Evolutionary conservation across 176 grass and related monocot genomes (phyloP), one percentile per base, ranked within the genome.

Genomic region (Tuctoria greenei): DNA sequence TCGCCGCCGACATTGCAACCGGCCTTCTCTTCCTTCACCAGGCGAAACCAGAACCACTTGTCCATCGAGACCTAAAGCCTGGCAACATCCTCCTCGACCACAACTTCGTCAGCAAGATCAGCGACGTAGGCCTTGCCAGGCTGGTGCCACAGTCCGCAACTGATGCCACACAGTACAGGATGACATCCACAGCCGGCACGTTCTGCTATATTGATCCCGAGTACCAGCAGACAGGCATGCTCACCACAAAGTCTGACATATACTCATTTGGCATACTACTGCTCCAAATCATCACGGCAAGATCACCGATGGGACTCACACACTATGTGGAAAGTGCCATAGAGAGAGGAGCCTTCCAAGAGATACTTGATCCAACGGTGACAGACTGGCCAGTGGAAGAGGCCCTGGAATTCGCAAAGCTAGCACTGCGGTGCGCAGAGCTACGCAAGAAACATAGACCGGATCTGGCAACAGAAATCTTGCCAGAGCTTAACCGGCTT

Each of bases 121-220:
- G 88, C 8, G 94, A 97, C 17, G 94, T 97, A 1, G 94, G 94
- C 23, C 94, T 97, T 12, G 86, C 94, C 5, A 73, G 94, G 13
- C 88, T 97, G 12, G 94, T 97, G 38, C 94, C 94, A 34, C 81
- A 90, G 6, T 82, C 90, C 13, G 82, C 82, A 44, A 78, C 84
- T 1, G 81, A 90, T 34, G 88, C 81, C 12, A 97, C 94, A 0
- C 88, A 91, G 67, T 97, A 93, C 82, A 46, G 94, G 83, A 93
- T 97, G 86, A 97, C 94, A 4, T 86, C 94, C 10, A 85, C 94
- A 1, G 91, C 91, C 0, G 91, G 94, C 6, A 97, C 94, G 9
- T 87, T 97, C 69, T 97, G 91, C 75, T 97, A 97, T 78, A 97
- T 97, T 10, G 94, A 97, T 67, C 94, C 94, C 0, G 94, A 97